Evolutionary conservation across 2,329 filamentous ascomycete species (phyloP).

Genomic region (Penicillium sp.): DNA sequence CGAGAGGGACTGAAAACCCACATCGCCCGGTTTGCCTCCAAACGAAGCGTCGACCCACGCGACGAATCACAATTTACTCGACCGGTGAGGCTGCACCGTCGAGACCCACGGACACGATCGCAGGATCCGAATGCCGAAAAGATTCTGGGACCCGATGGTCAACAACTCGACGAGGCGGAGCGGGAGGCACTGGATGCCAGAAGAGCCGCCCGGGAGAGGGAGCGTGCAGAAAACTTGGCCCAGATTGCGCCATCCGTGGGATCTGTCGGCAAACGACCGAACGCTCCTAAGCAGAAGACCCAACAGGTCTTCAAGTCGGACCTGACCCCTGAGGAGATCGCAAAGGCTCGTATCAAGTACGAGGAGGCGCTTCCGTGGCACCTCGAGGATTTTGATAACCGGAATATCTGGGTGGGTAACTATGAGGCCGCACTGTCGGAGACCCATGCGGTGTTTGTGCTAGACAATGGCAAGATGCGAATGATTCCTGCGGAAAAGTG

Average conservation of each 20-base stretch:
- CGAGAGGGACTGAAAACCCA: constrained; percentile 79
- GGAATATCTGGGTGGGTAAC: constrained; percentile 86
- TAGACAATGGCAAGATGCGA: constrained; percentile 67
- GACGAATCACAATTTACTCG: constrained; percentile 80
- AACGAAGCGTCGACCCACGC: constrained; percentile 59
- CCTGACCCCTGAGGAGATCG: constrained; percentile 66
- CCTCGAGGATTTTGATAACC: constrained; percentile 91
- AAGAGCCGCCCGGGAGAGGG: constrained; percentile 74
- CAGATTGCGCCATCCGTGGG: constrained; percentile 83
- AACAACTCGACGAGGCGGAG: constrained; percentile 63
- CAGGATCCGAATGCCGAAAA: constrained; percentile 54
- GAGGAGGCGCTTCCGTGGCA: constrained; percentile 97
- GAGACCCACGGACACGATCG: constrained; percentile 65
- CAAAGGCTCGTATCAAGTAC: constrained; percentile 64
- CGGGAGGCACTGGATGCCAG: constrained; percentile 54
- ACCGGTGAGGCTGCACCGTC: constrained; percentile 81
- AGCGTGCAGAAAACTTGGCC: constrained; percentile 79
- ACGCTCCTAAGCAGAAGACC: constrained; percentile 68
- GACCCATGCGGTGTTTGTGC: constrained; percentile 70
- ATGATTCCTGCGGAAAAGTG: constrained; percentile 93
- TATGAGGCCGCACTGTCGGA: constrained; percentile 87
- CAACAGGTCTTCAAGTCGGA: constrained; percentile 82
- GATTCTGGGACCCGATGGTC: constrained; percentile 32
- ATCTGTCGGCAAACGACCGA: constrained; percentile 63
- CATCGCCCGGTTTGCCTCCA: constrained; percentile 72